Percentiles rank a stretch among this genome's conserved stretches.
Evolutionary conservation across 2,329 filamentous ascomycete genomes (phyloP).

Genomic region (Diaporthe australafricana): DNA sequence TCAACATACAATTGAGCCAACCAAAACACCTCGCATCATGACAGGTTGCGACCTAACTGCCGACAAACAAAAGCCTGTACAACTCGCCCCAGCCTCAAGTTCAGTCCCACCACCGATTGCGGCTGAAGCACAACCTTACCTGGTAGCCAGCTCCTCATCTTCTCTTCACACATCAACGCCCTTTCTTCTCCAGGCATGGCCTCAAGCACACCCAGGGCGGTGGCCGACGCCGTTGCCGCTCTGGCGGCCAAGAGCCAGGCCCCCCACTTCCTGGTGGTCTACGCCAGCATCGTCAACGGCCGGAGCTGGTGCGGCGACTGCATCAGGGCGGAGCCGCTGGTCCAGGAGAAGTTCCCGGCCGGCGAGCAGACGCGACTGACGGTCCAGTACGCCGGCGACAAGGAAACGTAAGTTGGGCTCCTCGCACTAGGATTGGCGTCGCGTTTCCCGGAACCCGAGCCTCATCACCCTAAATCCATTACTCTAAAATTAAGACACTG

Average conservation of each 20-base stretch:
- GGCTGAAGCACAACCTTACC: neutral
- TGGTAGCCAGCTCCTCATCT: too few relatives aligned
- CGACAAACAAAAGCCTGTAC: neutral
- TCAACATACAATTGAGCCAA: neutral
- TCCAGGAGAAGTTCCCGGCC: constrained; percentile 41
- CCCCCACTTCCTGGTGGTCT: constrained; percentile 42
- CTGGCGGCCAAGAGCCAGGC: constrained; percentile 34
- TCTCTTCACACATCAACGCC: too few relatives aligned
- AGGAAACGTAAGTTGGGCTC: constrained; percentile 39
- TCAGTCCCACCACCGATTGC: neutral
- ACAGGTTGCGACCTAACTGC: neutral
- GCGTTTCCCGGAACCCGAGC: accelerated
- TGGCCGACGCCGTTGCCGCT: constrained; percentile 26
- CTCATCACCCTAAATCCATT: neutral
- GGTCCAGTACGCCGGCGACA: constrained; percentile 42
- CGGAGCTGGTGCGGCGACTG: constrained; percentile 45
- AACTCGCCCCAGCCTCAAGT: too few relatives aligned
- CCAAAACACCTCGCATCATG: neutral
- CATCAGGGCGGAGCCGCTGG: constrained; percentile 41
- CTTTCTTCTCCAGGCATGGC: neutral
- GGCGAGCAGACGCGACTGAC: constrained; percentile 30
- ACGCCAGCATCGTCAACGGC: constrained; percentile 41
- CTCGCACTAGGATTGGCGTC: neutral
- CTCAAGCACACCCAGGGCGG: constrained; percentile 10
- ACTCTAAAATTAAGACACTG: neutral